Evolutionary conservation across 805 yeast genomes (phyloP).

Genomic region (Helenozyma baotianmanensis): DNA sequence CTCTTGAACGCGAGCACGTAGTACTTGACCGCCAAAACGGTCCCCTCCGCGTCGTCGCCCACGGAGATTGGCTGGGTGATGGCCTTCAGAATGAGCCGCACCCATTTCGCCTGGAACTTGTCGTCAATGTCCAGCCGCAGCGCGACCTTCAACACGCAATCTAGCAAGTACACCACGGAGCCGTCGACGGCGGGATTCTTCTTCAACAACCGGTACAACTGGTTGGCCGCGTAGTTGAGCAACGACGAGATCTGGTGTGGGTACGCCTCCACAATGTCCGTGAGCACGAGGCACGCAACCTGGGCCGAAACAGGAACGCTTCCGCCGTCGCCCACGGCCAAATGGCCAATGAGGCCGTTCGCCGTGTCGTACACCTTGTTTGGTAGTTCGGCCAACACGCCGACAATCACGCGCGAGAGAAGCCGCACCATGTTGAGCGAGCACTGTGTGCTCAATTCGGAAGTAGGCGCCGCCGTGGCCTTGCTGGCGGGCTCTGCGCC

Average conservation of each 20-base stretch:
- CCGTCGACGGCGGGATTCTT: slow-evolving; percentile 23
- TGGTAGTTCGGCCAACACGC: slow-evolving; percentile 26
- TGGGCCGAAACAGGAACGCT: slow-evolving; percentile 16
- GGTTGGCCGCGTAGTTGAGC: slow-evolving; percentile 29
- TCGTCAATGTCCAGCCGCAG: slow-evolving; percentile 38
- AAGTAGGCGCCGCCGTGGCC: neutral
- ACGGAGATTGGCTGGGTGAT: slow-evolving; percentile 19
- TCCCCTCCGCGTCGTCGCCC: slow-evolving; percentile 8
- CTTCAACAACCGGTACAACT: slow-evolving; percentile 36
- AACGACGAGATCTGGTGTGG: slow-evolving; percentile 36
- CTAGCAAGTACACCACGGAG: slow-evolving; percentile 28
- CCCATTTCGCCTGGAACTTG: slow-evolving; percentile 32
- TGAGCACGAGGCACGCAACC: slow-evolving; percentile 28
- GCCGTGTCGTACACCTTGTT: slow-evolving; percentile 35
- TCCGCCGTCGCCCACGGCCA: slow-evolving; percentile 16
- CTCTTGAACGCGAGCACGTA: slow-evolving; percentile 30
- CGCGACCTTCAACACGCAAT: slow-evolving; percentile 29
- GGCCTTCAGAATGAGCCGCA: slow-evolving; percentile 28
- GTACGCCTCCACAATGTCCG: slow-evolving; percentile 33
- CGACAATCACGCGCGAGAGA: slow-evolving; percentile 24
- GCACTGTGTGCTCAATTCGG: neutral
- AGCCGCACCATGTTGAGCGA: slow-evolving; percentile 22
- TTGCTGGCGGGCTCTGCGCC: neutral
- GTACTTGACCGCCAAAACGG: slow-evolving; percentile 26
- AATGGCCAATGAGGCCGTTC: slow-evolving; percentile 27